Evolutionary conservation across 306 rosid genomes (phyloP), one percentile per base, ranked within the genome.

Genomic region (Cyclanthera cordifolia): DNA sequence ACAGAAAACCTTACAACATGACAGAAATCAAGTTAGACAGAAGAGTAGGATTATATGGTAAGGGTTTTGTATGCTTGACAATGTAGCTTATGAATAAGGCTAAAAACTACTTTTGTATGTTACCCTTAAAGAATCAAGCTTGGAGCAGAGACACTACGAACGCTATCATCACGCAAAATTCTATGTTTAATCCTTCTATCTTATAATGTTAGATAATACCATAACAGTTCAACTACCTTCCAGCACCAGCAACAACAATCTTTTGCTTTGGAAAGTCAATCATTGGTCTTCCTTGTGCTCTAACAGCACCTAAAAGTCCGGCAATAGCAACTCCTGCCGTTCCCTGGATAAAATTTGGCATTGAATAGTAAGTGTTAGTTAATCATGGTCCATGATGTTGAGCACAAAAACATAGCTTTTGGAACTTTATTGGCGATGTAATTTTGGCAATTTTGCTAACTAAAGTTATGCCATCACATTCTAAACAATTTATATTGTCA

Each of bases 161-260:
- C 14, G 2, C 19, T 45, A 65, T 45, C 21, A 61, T 39, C 68
- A 19, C 23, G 23, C 68, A 37, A 49, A 77, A 43, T 21, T 65
- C 51, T 45, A 14, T 14, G 46, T 43, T 64, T 43, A 13, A 43
- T 4, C 68, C 68, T 61, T 61, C 25, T 21, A 61, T 43, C 21
- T 39, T 45, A 41, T 20, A 45, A 64, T 23, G 53, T 43, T 21
- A 20, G 49, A 43, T 74, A 61, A 25, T 34, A 43, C 43, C 28
- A 73, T 19, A 57, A 67, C 50, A 78, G 47, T 20, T 57, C 65
- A 27, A 73, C 85, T 71, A 90, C 99, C 99, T 94, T 85, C 99
- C 99, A 82, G 99, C 99, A 79, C 99, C 99, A 65, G 99, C 99
- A 73, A 94, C 99, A 81, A 94, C 99, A 75, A 94, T 94, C 87